Evolutionary conservation across 164 flowering plant species (phyloP), one percentile per base, ranked within the genome.

Genomic region (Magnolia kwangsiensis): DNA sequence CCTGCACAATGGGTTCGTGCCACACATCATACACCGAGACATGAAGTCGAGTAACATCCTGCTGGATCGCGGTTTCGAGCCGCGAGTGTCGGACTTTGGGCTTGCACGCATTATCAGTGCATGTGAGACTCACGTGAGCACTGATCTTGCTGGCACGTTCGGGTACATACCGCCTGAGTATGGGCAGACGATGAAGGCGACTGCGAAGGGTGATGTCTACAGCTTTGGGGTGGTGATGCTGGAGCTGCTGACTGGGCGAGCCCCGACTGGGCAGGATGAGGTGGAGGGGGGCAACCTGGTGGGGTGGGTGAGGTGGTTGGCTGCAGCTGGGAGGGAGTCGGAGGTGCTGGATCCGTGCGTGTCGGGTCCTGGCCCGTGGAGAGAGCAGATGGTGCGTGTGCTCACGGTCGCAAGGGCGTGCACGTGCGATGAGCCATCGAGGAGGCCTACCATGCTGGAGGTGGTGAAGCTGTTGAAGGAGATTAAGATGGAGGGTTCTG

Each of bases 161-260:
- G 94, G 94, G 14, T 89, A 90, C 69, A 87, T 89, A 69, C 93
- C 93, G 18, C 93, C 93, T 0, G 93, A 90, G 65, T 90, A 90
- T 51, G 90, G 92, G 5, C 87, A 83, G 78, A 81, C 81, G 1
- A 89, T 90, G 92, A 80, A 82, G 78, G 89, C 90, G 0, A 89
- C 92, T 1, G 73, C 84, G 1, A 87, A 83, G 75, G 91, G 94
- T 0, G 94, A 90, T 71, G 88, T 90, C 1, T 90, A 89, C 63
- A 89, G 92, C 79, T 90, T 87, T 66, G 90, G 94, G 13, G 94
- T 88, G 23, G 90, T 90, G 74, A 82, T 89, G 86, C 74, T 89
- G 72, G 93, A 90, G 81, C 78, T 90, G 61, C 80, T 88, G 19
- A 90, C 91, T 0, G 91, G 93, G 45, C 72, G 87, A 21, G 88